Evolutionary conservation across 2,329 filamentous ascomycete species (phyloP).

Genomic region (Ophiostoma angusticollis): DNA sequence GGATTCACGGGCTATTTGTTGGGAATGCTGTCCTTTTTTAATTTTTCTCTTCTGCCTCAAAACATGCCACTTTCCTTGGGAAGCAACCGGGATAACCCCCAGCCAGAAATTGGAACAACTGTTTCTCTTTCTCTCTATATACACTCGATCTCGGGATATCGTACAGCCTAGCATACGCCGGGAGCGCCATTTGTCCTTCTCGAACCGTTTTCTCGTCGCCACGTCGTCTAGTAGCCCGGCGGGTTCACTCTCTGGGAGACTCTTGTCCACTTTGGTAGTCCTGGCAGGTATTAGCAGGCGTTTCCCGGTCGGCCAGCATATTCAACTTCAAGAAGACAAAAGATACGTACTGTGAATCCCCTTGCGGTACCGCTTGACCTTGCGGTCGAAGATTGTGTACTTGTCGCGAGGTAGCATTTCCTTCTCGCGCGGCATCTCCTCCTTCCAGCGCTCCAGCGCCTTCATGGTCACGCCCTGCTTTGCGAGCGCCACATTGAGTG

Average conservation of each 20-base stretch:
- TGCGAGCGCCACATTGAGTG: constrained; percentile 64
- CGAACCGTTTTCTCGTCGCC: no score
- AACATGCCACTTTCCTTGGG: background rate
- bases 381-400: constrained; percentile 95
- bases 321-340: no score
- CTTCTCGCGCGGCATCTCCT: constrained; percentile 86
- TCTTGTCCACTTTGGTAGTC: constrained; percentile 86
- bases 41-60: background rate
- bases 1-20: background rate
- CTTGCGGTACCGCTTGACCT: constrained; percentile 92
- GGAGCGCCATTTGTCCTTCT: no score
- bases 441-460: constrained; percentile 80
- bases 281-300: constrained; percentile 28
- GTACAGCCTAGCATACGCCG: constrained; percentile 7
- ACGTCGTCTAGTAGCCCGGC: constrained; percentile 61
- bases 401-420: constrained; percentile 97
- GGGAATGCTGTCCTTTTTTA: background rate
- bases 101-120: background rate
- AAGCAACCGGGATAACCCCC: background rate
- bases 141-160: constrained; percentile 8
- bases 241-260: constrained; percentile 90
- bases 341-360: constrained; percentile 93
- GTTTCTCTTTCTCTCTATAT: constrained; percentile 2
- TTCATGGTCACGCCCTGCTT: constrained; percentile 61
- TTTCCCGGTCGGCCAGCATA: no score